Evolutionary conservation across 176 grass and related monocot species (phyloP).

Genomic region (Triticum aestivum): DNA sequence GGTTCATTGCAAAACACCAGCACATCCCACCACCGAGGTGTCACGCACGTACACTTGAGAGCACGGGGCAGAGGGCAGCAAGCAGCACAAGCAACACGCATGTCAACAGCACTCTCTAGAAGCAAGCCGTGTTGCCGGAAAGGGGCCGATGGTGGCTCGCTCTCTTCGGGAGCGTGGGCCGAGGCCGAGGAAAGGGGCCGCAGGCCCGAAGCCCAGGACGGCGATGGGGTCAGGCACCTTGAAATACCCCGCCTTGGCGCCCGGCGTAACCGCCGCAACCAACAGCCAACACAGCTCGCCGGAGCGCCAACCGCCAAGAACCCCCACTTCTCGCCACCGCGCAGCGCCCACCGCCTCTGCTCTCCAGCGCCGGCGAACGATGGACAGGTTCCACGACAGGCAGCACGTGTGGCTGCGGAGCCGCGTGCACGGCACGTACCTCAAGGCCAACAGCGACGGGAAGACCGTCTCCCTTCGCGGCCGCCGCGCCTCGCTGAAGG

Average conservation of each 20-base stretch:
- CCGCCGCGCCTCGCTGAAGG: neutral
- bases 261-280: neutral
- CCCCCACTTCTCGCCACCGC: neutral
- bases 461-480: neutral
- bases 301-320: neutral
- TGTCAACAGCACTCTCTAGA: too few relatives aligned
- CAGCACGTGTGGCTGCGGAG: conserved; percentile 20
- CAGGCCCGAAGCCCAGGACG: neutral
- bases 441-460: conserved; percentile 25
- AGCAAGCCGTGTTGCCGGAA: too few relatives aligned
- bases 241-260: neutral
- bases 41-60: too few relatives aligned
- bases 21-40: too few relatives aligned
- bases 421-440: neutral
- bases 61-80: too few relatives aligned
- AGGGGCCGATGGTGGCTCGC: too few relatives aligned
- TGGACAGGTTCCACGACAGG: conserved; percentile 15
- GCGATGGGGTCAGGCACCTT: neutral
- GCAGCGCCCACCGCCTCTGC: neutral
- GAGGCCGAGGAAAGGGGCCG: neutral
- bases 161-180: neutral
- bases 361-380: neutral
- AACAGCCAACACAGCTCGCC: neutral
- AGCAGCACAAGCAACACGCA: too few relatives aligned
- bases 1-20: too few relatives aligned